Percentiles rank a stretch among this genome's conserved stretches.
Conservation (phyloP, 768 basidiomycete species). For the Mycena vulgaris region DNA sequence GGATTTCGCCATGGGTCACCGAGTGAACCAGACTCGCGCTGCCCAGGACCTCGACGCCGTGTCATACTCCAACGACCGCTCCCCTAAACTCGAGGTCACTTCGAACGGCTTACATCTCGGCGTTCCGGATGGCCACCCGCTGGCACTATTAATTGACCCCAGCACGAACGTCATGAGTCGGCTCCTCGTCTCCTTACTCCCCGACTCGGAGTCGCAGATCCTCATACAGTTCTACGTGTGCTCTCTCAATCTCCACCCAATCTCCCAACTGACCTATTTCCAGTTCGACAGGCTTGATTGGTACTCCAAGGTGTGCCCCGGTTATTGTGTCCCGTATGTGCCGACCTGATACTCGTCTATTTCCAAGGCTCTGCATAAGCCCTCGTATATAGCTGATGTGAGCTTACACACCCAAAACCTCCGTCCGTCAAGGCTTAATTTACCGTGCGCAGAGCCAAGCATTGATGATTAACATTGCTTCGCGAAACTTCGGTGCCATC, state of each 20-base stretch:
- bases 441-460: constrained; percentile 11
- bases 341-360: constrained; percentile 15
- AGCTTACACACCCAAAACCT: neutral
- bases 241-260: neutral
- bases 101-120: constrained; percentile 11
- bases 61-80: neutral
- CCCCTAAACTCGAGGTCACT: constrained; percentile 18
- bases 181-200: constrained; percentile 38
- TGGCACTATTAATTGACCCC: constrained; percentile 42
- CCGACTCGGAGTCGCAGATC: constrained; percentile 27
- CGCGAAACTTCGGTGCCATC: constrained; percentile 22
- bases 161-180: constrained; percentile 38
- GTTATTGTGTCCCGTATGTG: neutral
- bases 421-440: neutral
- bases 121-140: constrained; percentile 40
- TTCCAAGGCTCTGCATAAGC: constrained; percentile 41
- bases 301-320: constrained; percentile 38
- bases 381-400: constrained; percentile 43
- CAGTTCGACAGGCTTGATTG: constrained; percentile 40
- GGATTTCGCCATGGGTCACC: constrained; percentile 32
- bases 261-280: neutral
- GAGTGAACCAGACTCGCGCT: constrained; percentile 39
- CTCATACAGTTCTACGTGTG: constrained; percentile 44
- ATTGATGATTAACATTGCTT: constrained; percentile 10
- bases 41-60: constrained; percentile 34